These are phyloP conservation scores for Ophiostoma sp. DNA, from an alignment of 2,329 filamentous ascomycete species.

Conservation along the genomic window DNA sequence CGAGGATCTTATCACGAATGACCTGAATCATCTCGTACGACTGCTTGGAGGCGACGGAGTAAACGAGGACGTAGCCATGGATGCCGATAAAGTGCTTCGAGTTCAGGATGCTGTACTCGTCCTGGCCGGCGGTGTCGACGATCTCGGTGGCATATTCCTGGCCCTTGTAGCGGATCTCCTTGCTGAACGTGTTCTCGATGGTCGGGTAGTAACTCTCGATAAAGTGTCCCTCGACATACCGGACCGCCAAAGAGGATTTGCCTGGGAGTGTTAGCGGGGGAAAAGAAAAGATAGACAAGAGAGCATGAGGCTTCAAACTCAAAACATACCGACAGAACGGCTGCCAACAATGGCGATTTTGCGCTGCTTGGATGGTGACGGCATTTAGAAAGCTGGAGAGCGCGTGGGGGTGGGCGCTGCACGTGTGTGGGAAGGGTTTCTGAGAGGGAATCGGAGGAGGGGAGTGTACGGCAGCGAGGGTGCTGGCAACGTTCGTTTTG, in stretches of 20 bases:
- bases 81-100: constrained; percentile 99
- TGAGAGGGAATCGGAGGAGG: not conserved
- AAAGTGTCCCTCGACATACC: constrained; percentile 96
- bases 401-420: constrained; percentile 27
- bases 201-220: constrained; percentile 99
- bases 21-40: constrained; percentile 98
- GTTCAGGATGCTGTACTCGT: constrained; percentile 98
- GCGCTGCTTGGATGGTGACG: constrained; percentile 73
- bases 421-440: constrained; percentile 13
- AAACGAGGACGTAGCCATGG: constrained; percentile 97
- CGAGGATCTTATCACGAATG: constrained; percentile 95
- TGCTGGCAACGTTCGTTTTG: not conserved
- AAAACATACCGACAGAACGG: constrained; percentile 66
- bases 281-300: not conserved
- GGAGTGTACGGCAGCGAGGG: not conserved
- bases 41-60: constrained; percentile 90
- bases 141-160: constrained; percentile 96
- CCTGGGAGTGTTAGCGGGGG: constrained; percentile 52
- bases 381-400: constrained; percentile 26
- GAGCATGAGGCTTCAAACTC: not conserved
- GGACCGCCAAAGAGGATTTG: constrained; percentile 95
- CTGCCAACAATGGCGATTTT: constrained; percentile 97
- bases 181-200: constrained; percentile 98
- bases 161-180: constrained; percentile 87
- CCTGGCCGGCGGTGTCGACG: constrained; percentile 96